A percentile compares a stretch with the other conserved stretches of the same genome.
Evolutionary conservation across 345 rosid genomes (phyloP).

Genomic region (Camelina neglecta): DNA sequence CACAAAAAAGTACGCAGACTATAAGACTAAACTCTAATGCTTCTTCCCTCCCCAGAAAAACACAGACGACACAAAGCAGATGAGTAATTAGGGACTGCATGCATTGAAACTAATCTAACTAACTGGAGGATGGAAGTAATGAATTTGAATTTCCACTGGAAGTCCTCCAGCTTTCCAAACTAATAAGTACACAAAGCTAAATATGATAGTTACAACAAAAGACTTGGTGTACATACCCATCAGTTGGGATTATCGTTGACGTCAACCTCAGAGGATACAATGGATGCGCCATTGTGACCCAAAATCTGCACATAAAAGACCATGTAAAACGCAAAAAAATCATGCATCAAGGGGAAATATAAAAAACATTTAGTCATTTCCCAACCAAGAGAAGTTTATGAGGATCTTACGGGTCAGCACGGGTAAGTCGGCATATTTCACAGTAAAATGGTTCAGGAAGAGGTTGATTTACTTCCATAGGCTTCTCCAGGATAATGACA

Average conservation of each 20-base stretch:
- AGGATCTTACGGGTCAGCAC: slow-evolving; percentile 92
- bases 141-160: background rate
- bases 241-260: slow-evolving; percentile 61
- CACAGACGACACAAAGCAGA: background rate
- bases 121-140: background rate
- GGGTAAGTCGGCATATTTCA: slow-evolving; percentile 84
- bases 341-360: background rate
- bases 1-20: slow-evolving; percentile 20
- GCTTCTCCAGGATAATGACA: slow-evolving; percentile 76
- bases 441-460: slow-evolving; percentile 80
- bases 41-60: background rate
- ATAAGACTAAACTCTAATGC: slow-evolving; percentile 16
- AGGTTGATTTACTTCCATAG: slow-evolving; percentile 62
- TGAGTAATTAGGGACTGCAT: background rate
- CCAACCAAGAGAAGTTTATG: background rate
- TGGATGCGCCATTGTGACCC: slow-evolving; percentile 66
- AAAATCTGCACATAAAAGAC: slow-evolving; percentile 61
- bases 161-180: slow-evolving; percentile 6
- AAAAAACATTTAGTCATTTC: background rate
- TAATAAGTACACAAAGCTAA: slow-evolving; percentile 3
- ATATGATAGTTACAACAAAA: background rate
- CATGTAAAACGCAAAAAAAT: slow-evolving; percentile 21
- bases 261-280: slow-evolving; percentile 67
- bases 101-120: slow-evolving; percentile 1
- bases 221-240: slow-evolving; percentile 65